Evolutionary conservation across 1,284 basidiomycete genomes (phyloP), one percentile per base, ranked within the genome.

Genomic region (Malassezia equina): DNA sequence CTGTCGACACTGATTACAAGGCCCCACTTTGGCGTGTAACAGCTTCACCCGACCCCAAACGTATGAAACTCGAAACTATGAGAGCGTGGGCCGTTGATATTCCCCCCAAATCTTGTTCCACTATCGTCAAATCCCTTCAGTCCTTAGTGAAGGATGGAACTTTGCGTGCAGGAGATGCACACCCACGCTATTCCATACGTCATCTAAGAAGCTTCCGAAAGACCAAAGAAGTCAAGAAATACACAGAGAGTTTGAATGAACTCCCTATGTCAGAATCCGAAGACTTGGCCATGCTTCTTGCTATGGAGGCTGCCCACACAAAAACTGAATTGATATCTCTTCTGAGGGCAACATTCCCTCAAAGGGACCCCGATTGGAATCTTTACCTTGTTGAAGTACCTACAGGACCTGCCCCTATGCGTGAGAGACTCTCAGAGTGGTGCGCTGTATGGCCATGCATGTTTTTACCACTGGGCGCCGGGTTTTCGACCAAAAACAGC

Each of bases 21-120:
- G 50, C 73, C 6, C 66, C 71, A 2, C 63, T 77, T 45, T 63
- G 63, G 47, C 72, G 73, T 27, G 62, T 78, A 9, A 76, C 76
- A 3, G 57, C 70, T 2, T 63, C 70, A 15, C 49, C 72, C 13
- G 75, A 77, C 43, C 75, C 77, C 1, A 67, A 65, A 29, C 73
- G 73, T 8, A 60, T 69, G 41, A 69, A 64, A 6, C 61, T 77
- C 12, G 51, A 55, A n/a, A 56, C 60, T 82, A 83, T 84, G 46
- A 77, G 82, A 33, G 84, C 84, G 42, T 94, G 89, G 88, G 84
- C 83, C 7, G 82, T 90, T n/a, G 84, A 90, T 65, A 80, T 93
- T n/a, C 80, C 81, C 12, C 64, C 69, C 2, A 58, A 59, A 8
- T 39, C 50, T 4, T 60, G 62, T 13, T 60, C 63, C 0, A 32